Percentiles rank a stretch among this genome's conserved stretches.
These are phyloP conservation scores for Colletotrichum lini DNA, from an alignment of 2,329 filamentous ascomycete species.

Conservation along the genomic window DNA sequence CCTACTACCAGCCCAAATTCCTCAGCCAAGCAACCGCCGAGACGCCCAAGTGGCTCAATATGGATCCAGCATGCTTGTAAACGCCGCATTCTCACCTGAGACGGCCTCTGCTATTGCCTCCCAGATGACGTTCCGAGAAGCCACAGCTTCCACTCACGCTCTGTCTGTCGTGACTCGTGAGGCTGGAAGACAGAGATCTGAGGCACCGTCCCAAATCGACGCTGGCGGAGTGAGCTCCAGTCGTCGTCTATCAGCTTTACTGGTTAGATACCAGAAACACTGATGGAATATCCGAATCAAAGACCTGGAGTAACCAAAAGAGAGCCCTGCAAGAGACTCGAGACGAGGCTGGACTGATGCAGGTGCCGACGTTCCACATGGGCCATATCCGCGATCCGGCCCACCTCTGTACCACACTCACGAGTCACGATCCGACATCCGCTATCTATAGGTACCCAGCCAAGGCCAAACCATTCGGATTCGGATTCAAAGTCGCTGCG, in stretches of 20 bases:
- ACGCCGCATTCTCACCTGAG: background rate
- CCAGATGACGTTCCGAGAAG: background rate
- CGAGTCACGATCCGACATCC: conserved; percentile 14
- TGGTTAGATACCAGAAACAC: background rate
- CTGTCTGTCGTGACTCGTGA: too few relatives aligned
- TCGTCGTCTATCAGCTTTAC: background rate
- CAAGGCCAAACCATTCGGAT: background rate
- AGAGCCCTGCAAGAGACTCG: background rate
- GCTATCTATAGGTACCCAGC: too few relatives aligned
- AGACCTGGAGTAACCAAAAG: background rate
- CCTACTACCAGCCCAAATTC: background rate
- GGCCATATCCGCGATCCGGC: background rate
- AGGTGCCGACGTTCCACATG: background rate
- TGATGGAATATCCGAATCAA: background rate
- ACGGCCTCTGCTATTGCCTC: background rate
- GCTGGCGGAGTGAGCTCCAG: background rate
- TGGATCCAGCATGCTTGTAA: background rate
- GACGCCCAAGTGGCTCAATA: background rate
- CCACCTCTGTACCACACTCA: conserved; percentile 3
- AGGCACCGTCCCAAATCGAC: background rate
- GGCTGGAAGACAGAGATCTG: background rate
- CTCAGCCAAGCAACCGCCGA: background rate
- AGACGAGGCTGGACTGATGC: too few relatives aligned
- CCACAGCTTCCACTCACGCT: background rate
- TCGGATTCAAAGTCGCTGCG: background rate